Conservation (phyloP, 768 basidiomycete genomes). For the Lentinula sp. region DNA sequence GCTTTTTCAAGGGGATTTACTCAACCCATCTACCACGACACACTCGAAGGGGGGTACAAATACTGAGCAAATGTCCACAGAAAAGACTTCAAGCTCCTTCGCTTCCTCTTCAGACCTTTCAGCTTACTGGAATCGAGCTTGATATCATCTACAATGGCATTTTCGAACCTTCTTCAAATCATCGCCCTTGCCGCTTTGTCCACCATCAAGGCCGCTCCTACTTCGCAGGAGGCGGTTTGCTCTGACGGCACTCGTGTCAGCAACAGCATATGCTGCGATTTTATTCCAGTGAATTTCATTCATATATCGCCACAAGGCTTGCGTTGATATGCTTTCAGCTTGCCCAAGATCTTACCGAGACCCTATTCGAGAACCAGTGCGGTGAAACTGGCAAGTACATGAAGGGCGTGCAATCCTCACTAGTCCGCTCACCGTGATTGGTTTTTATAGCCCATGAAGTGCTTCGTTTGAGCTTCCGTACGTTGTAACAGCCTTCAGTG, state of each 20-base stretch:
- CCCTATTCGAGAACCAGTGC: conserved; percentile 28
- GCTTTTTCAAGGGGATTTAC: not conserved
- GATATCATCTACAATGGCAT: conserved; percentile 11
- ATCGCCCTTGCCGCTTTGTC: not conserved
- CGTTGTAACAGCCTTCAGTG: conserved; percentile 8
- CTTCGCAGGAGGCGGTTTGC: not conserved
- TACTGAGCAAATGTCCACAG: not conserved
- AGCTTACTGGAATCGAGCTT: conserved; percentile 8
- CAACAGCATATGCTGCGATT: conserved; percentile 1
- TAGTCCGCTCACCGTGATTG: too few relatives aligned
- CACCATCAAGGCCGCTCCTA: not conserved
- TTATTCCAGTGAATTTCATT: not conserved
- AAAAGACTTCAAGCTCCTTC: not conserved
- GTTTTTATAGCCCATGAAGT: conserved; percentile 20
- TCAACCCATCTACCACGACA: not conserved
- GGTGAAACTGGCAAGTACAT: conserved; percentile 14
- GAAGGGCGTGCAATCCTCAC: not conserved
- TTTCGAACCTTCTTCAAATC: not conserved
- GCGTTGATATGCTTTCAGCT: not conserved
- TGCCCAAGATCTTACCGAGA: conserved; percentile 21
- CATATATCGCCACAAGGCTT: too few relatives aligned
- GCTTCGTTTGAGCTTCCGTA: conserved; percentile 20
- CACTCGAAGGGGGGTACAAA: not conserved
- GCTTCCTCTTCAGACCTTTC: not conserved
- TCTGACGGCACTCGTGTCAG: not conserved